Base-by-base conservation (phyloP, 129 eudicot species). In the Flaveria linearis region DNA sequence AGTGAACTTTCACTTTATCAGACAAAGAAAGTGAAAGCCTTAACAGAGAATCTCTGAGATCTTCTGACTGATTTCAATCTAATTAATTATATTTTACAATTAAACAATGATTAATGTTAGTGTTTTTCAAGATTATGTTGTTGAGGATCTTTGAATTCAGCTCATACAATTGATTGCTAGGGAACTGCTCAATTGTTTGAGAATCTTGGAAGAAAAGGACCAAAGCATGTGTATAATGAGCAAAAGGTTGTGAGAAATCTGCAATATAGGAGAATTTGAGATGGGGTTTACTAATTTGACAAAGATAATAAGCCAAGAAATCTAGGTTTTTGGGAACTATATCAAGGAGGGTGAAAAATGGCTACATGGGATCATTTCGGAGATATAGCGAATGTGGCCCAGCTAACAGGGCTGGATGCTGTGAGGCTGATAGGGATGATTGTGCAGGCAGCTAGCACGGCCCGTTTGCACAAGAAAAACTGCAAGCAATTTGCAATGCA, bases 401-500 rank as follows among this genome's bases (percentile, higher is more conserved):
- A 94, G 82, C 71, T 94, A 10, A 72, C 90, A 0, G 99, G 99
- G n/a, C 53, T 89, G 9, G 96, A 91, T 80, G 99, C 97, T 1
- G 96, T 89, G 23, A 81, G 26, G 26, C 78, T 94, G 11, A 91
- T 94, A 43, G 94, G 94, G 58, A 49, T 94, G 96, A 94, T 94
- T 64, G 99, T 89, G 30, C 79, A 82, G 62, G 96, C 99, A 3
- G 96, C 99, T 2, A 86, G 47, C 64, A 91, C 99, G 5, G 99
- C 99, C 47, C 91, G 99, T 5, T 82, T 91, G 92, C 99, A 94
- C 86, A 89, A 89, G 84, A 87, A 89, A 68, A 94, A 91, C 68
- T 94, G 99, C 91, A 80, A 87, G 90, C 88, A 94, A 70, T 94
- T 94, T 51, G 97, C 99, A 26, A 80, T 61, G 82, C 99, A 94